Evolutionary conservation across 2,329 filamentous ascomycete species (phyloP).

Genomic region (Rhexocercosporidium sp.): DNA sequence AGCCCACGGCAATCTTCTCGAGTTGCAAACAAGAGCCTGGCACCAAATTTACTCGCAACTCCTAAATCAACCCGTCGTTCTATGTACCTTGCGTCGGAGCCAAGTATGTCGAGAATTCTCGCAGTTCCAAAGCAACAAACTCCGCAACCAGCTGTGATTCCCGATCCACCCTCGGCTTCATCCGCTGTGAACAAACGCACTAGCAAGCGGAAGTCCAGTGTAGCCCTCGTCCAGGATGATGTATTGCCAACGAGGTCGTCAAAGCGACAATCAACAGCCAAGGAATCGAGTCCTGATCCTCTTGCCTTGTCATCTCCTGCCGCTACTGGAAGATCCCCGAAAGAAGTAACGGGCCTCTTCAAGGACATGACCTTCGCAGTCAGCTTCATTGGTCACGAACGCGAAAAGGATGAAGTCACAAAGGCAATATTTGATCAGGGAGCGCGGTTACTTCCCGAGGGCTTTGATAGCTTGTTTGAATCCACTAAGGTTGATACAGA

Average conservation of each 20-base stretch:
- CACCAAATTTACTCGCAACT: background rate
- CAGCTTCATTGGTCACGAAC: constrained; percentile 65
- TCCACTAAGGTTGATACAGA: constrained; percentile 32
- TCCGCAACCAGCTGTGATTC: background rate
- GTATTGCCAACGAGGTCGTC: constrained; percentile 25
- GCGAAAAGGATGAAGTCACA: constrained; percentile 63
- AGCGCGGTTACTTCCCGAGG: constrained; percentile 71
- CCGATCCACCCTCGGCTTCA: background rate
- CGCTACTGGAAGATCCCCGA: constrained; percentile 1
- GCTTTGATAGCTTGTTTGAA: constrained; percentile 82
- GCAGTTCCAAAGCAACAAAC: background rate
- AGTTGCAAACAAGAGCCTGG: constrained; percentile 7
- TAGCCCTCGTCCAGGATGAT: constrained; percentile 1
- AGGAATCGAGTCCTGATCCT: constrained; percentile 36
- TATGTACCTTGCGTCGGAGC: background rate
- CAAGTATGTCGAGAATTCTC: background rate
- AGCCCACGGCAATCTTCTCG: constrained; percentile 16
- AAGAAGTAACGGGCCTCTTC: constrained; percentile 58
- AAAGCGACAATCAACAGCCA: constrained; percentile 29
- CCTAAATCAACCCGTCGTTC: background rate
- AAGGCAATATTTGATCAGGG: constrained; percentile 72
- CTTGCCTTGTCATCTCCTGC: constrained; percentile 21
- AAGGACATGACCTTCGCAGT: constrained; percentile 86
- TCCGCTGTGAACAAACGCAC: constrained; percentile 16
- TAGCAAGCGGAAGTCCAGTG: constrained; percentile 20